These are phyloP conservation scores for Hibiscus mutabilis DNA, from an alignment of 345 rosid genomes.

Conservation along the genomic window DNA sequence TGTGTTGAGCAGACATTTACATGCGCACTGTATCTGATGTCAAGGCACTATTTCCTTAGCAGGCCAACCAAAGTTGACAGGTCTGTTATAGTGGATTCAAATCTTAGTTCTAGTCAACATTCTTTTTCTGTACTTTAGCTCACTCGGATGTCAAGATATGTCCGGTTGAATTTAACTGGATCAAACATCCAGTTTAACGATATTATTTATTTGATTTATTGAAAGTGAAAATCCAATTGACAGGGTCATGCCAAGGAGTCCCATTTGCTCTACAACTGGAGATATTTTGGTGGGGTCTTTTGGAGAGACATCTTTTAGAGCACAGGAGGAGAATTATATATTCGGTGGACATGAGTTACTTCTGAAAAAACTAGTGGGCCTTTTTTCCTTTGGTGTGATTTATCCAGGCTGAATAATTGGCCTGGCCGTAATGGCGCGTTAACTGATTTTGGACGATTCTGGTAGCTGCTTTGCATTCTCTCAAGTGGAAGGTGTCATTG, in stretches of 20 bases:
- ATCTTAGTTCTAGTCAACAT: not conserved
- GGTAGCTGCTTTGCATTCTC: not conserved
- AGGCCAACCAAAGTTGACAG: conserved; percentile 1
- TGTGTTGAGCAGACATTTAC: not conserved
- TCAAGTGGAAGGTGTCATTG: not conserved
- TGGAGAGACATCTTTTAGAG: not conserved
- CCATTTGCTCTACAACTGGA: not conserved
- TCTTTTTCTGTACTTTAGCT: not conserved
- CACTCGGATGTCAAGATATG: not conserved
- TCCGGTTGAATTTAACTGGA: not conserved
- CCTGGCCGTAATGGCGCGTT: not conserved
- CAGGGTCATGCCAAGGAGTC: conserved; percentile 7
- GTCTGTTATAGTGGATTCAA: not conserved
- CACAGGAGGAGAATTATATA: not conserved
- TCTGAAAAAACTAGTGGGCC: not conserved
- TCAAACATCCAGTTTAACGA: not conserved
- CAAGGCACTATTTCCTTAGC: not conserved
- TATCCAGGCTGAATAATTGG: conserved; percentile 1
- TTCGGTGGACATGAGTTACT: not conserved
- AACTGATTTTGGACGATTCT: not conserved
- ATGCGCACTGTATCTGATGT: not conserved
- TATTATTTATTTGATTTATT: conserved; percentile 1
- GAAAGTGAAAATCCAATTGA: not conserved
- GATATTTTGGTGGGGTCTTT: not conserved
- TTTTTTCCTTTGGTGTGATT: too few species aligned